Conservation (phyloP, 257 asterid genomes). For the Salvia splendens region DNA sequence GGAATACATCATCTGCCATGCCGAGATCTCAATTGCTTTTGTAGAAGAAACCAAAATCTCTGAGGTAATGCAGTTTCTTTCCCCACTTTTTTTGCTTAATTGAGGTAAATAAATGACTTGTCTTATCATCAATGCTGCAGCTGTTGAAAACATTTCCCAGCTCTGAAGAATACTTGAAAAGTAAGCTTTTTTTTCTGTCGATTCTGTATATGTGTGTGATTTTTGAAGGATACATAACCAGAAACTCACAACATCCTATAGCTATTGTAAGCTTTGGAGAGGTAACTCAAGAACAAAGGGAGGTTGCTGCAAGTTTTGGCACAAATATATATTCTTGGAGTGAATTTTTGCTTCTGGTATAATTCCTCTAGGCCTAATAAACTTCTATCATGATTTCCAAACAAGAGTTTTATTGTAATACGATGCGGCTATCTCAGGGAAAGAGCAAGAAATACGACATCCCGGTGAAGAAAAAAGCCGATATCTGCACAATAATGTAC, state of each 20-base stretch:
- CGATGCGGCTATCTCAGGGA: conserved; percentile 45
- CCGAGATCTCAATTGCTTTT: conserved; percentile 69
- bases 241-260: conserved; percentile 29
- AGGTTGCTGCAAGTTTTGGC: conserved; percentile 49
- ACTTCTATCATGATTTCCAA: neutral
- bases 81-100: neutral
- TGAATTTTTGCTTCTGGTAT: conserved; percentile 74
- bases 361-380: conserved; percentile 25
- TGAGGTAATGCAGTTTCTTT: conserved; percentile 48
- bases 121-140: conserved; percentile 37
- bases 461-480: conserved; percentile 58
- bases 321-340: conserved; percentile 65
- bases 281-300: conserved; percentile 54
- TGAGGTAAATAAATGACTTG: neutral
- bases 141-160: conserved; percentile 68
- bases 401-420: neutral
- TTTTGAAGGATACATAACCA: neutral
- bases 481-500: conserved; percentile 83
- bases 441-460: conserved; percentile 46
- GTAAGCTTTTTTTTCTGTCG: conserved; percentile 41
- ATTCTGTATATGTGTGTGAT: neutral
- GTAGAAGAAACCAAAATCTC: conserved; percentile 67
- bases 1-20: conserved; percentile 70
- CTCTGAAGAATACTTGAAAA: conserved; percentile 55
- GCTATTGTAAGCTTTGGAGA: conserved; percentile 79